Percentiles rank a stretch among this genome's conserved stretches.
These are phyloP conservation scores for Coemansia aciculifera DNA, from an alignment of 192 early-diverging fungal species.

Conservation along the genomic window DNA sequence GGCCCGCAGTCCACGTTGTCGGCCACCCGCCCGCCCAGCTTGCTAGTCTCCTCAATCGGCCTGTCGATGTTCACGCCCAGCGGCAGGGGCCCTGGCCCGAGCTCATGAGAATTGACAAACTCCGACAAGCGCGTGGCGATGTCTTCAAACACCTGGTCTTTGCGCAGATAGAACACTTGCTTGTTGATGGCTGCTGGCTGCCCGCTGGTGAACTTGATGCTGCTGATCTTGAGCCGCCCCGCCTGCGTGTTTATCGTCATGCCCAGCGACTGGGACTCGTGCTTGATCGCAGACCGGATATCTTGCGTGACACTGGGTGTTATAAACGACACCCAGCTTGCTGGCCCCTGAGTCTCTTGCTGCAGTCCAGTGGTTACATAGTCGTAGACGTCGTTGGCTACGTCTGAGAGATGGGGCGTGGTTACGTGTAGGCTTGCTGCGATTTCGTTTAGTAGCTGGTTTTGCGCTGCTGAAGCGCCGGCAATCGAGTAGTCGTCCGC, in stretches of 20 bases:
- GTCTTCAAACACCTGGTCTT: constrained; percentile 59
- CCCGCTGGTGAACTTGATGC: constrained; percentile 26
- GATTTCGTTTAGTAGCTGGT: constrained; percentile 28
- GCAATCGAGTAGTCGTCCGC: constrained; percentile 19
- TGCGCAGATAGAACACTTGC: constrained; percentile 28
- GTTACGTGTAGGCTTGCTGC: constrained; percentile 20
- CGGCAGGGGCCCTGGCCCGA: background rate
- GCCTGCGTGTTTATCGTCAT: constrained; percentile 38
- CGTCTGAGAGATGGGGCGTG: constrained; percentile 16
- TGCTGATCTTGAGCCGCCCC: constrained; percentile 29
- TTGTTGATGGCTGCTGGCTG: constrained; percentile 38
- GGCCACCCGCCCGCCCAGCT: constrained; percentile 62
- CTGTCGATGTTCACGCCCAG: constrained; percentile 94
- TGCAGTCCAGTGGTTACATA: constrained; percentile 18
- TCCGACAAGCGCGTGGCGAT: constrained; percentile 77
- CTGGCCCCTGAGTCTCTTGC: constrained; percentile 12
- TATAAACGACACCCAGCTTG: constrained; percentile 30
- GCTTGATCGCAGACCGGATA: constrained; percentile 17
- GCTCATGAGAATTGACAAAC: constrained; percentile 61
- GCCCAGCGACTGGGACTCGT: constrained; percentile 9
- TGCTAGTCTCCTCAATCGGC: constrained; percentile 79
- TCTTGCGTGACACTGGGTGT: constrained; percentile 19
- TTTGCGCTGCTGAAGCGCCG: constrained; percentile 33
- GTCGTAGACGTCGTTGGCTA: constrained; percentile 24
- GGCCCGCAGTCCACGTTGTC: constrained; percentile 27